Base-by-base conservation (phyloP, 805 yeast genomes). In the Barnettozyma botsteinii region DNA sequence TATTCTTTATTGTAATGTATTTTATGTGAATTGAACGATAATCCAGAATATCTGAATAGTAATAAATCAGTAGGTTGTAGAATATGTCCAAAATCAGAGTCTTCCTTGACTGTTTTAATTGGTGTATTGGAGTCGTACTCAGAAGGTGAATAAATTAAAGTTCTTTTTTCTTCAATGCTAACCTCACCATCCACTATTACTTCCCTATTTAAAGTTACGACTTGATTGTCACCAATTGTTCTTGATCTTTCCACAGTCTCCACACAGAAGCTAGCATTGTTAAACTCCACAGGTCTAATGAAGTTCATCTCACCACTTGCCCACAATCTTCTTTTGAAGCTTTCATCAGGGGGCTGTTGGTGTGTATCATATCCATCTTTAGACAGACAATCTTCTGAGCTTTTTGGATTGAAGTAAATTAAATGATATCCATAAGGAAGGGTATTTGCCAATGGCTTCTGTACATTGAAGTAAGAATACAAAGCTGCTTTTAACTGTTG, bases 1-100 rank as follows among this genome's bases (percentile, higher is more conserved):
- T 85, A 85, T 1, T 48, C 47, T 6, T 59, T 56, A 53, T 85
- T 85, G 58, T 78, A 80, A 61, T 91, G 98, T 29, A 91, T 85
- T 42, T 73, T 71, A 60, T 91, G 98, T 4, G 94, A 70, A 57
- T 91, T 91, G 62, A 79, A 80, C 1, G 93, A 80, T 38, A 93
- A 58, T 11, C 85, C 81, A 33, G 91, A 79, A 61, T 79, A 85
- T 46, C 86, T 64, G 48, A 78, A 70, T 26, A 78, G 65, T 29
- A 75, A 67, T 7, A 66, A 53, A 39, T 62, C 60, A 6, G 73
- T 54, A 31, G 75, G 72, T 18, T 40, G 61, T 31, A 67, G 52
- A 18, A 48, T 50, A 35, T 54, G 61, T 7, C 56, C 37, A 30
- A 38, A 40, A 11, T 56, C 56, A 6, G 67, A 23, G 2, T 4